Percentiles rank a stretch among this genome's conserved stretches.
phyloP scores from a whole-genome alignment of 2,329 filamentous ascomycete species.

The Ilyonectria sp. region DNA sequence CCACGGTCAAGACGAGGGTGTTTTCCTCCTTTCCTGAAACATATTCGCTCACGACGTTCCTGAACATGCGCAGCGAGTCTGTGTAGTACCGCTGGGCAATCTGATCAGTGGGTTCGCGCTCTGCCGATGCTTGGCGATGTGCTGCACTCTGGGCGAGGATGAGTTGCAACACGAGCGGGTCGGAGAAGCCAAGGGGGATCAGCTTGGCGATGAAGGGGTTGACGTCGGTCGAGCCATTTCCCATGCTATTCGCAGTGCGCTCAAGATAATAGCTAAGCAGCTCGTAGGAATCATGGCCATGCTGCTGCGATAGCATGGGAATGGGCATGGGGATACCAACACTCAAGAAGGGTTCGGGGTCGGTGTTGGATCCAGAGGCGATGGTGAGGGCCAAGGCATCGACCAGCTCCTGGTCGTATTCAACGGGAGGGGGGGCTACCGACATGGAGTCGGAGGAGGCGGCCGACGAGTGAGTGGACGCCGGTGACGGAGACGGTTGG shows the following conservation, averaged over 20 bases:
- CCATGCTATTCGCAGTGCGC: slow-evolving; percentile 63
- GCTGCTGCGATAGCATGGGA: slow-evolving; percentile 49
- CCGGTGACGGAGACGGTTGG: slow-evolving; percentile 39
- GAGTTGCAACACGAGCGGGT: slow-evolving; percentile 61
- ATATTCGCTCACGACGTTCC: slow-evolving; percentile 53
- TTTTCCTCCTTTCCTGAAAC: slow-evolving; percentile 53
- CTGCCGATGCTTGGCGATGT: slow-evolving; percentile 54
- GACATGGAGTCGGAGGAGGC: slow-evolving; percentile 39
- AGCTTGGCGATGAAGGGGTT: slow-evolving; percentile 64
- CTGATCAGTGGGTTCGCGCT: slow-evolving; percentile 46
- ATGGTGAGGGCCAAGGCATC: slow-evolving; percentile 42
- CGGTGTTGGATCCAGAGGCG: slow-evolving; percentile 21
- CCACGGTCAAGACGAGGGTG: slow-evolving; percentile 58
- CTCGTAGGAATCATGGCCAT: slow-evolving; percentile 57
- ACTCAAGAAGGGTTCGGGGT: slow-evolving; percentile 28
- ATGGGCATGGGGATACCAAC: slow-evolving; percentile 47
- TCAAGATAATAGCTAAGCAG: slow-evolving; percentile 62
- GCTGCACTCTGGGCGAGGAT: slow-evolving; percentile 62
- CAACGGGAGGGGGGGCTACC: slow-evolving; percentile 11
- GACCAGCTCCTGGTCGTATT: slow-evolving; percentile 38
- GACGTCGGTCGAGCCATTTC: slow-evolving; percentile 61
- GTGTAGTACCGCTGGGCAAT: slow-evolving; percentile 56
- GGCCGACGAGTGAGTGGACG: slow-evolving; percentile 38
- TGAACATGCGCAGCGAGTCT: slow-evolving; percentile 55
- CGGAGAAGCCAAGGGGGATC: slow-evolving; percentile 62